Percentiles rank a stretch among this genome's conserved stretches.
Evolutionary conservation across 805 yeast species (phyloP).

Genomic region (Tetrapisispora pingtungensis): DNA sequence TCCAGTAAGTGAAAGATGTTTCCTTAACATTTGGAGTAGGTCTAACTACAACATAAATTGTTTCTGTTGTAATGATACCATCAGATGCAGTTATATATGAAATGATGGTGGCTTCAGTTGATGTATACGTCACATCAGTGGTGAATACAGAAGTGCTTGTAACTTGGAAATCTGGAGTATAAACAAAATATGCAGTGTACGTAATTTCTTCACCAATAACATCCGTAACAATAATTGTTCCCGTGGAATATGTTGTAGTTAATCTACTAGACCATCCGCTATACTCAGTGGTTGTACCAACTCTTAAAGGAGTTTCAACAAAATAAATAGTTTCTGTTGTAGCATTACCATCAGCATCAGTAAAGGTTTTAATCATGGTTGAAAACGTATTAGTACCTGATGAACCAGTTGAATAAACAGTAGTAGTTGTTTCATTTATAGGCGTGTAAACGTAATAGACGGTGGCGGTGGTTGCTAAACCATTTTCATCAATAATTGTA

Average conservation of each 20-base stretch:
- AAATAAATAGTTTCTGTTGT: neutral
- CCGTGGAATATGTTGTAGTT: neutral
- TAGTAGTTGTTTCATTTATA: neutral
- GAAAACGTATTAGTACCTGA: neutral
- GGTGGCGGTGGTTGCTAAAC: neutral
- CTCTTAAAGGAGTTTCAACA: neutral
- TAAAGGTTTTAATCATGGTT: neutral
- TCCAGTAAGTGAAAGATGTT: neutral
- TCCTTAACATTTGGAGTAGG: neutral
- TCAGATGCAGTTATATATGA: neutral
- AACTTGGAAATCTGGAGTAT: neutral
- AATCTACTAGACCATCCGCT: neutral
- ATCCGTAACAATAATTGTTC: neutral
- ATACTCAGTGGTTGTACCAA: neutral
- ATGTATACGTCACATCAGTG: neutral
- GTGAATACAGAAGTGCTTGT: neutral
- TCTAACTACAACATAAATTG: neutral
- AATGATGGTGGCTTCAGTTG: neutral
- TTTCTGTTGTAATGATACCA: neutral
- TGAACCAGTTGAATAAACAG: neutral
- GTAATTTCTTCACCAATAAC: neutral
- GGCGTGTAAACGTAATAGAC: slow-evolving; percentile 1
- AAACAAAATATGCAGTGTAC: neutral
- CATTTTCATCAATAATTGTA: neutral
- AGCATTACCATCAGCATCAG: neutral